phyloP scores from a whole-genome alignment of 2,329 filamentous ascomycete species.

The Gaeumannomyces tritici region DNA sequence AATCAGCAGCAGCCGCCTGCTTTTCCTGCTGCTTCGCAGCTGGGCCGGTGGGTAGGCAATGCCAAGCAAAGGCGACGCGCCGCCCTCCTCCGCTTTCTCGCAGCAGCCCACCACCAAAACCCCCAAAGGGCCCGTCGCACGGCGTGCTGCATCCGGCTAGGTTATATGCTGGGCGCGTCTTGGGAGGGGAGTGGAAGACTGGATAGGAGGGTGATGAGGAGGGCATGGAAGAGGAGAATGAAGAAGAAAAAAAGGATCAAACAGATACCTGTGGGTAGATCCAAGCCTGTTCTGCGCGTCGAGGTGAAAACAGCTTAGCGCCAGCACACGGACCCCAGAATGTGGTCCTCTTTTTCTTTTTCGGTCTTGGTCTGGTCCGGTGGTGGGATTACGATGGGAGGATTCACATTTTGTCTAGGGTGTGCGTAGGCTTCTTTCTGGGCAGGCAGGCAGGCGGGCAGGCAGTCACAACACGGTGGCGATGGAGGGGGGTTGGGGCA shows the following conservation, averaged over 20 bases:
- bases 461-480: not conserved
- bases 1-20: not conserved
- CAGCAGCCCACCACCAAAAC: not conserved
- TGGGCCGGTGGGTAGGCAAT: not conserved
- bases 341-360: not conserved
- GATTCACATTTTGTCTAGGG: not conserved
- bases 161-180: not conserved
- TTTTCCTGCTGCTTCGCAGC: not conserved
- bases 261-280: no score
- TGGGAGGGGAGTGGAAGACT: not conserved
- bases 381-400: not conserved
- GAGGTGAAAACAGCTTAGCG: not conserved
- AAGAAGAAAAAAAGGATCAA: not conserved
- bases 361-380: no score
- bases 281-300: not conserved
- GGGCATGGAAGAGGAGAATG: not conserved
- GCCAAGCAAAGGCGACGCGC: not conserved
- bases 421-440: not conserved
- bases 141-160: not conserved
- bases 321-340: not conserved
- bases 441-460: no score
- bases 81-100: not conserved
- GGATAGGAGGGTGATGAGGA: not conserved
- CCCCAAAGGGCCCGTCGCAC: not conserved
- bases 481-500: not conserved